Evolutionary conservation across 2,329 filamentous ascomycete genomes (phyloP).

Genomic region (Aspergillus melleus): DNA sequence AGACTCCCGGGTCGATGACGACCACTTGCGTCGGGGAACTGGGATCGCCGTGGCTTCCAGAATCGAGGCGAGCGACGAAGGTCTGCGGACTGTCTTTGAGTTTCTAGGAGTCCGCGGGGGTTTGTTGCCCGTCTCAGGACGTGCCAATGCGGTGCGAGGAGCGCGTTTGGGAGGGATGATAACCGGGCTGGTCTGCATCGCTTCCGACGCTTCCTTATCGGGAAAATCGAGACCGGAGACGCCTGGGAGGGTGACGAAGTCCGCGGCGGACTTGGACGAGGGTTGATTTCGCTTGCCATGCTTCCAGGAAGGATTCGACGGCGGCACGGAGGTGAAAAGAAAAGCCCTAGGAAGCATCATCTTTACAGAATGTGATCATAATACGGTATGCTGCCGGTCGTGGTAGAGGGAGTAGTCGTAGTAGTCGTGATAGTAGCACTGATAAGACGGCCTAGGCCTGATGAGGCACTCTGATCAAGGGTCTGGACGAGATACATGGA

Average conservation of each 20-base stretch:
- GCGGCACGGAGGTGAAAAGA: slow-evolving; percentile 34
- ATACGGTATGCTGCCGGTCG: slow-evolving; percentile 5
- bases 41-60: slow-evolving; percentile 62
- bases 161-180: slow-evolving; percentile 37
- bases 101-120: slow-evolving; percentile 22
- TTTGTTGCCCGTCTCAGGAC: slow-evolving; percentile 14
- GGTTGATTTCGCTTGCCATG: slow-evolving; percentile 16
- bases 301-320: slow-evolving; percentile 21
- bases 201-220: slow-evolving; percentile 9
- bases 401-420: not conserved
- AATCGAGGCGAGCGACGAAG: slow-evolving; percentile 48
- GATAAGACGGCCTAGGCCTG: slow-evolving; percentile 28
- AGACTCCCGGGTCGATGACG: slow-evolving; percentile 35
- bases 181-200: slow-evolving; percentile 33
- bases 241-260: slow-evolving; percentile 11
- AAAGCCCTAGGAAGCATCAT: slow-evolving; percentile 47
- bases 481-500: slow-evolving; percentile 43
- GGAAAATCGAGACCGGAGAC: slow-evolving; percentile 19
- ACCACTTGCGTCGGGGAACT: slow-evolving; percentile 45
- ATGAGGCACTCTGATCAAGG: slow-evolving; percentile 43
- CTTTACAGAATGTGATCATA: slow-evolving; percentile 21
- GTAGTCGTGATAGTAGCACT: not conserved
- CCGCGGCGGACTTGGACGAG: slow-evolving; percentile 7
- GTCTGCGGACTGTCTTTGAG: slow-evolving; percentile 22
- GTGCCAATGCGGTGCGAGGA: slow-evolving; percentile 22